These are phyloP conservation scores for Tricholoma flavovirens DNA, from an alignment of 768 basidiomycete genomes.

Conservation along the genomic window DNA sequence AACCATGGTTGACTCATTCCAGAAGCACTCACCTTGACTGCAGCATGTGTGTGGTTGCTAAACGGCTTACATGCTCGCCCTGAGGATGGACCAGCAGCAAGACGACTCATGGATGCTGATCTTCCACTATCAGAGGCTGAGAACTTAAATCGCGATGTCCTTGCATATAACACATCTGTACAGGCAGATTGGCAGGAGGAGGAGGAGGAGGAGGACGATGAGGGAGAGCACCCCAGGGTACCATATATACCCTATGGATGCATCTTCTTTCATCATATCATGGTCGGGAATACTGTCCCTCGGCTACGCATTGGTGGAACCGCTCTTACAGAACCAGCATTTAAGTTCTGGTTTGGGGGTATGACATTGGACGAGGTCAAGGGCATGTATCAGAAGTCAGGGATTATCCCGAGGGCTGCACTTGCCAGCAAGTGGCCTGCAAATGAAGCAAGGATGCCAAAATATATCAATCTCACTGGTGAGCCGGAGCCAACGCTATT, in stretches of 20 bases:
- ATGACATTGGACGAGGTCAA: background rate
- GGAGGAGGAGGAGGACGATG: too few species aligned
- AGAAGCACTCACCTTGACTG: conserved; percentile 8
- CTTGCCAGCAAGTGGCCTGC: background rate
- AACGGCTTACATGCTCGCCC: too few species aligned
- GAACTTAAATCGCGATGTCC: too few species aligned
- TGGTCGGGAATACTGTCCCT: background rate
- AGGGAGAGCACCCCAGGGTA: too few species aligned
- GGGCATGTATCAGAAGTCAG: too few species aligned
- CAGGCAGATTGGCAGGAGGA: too few species aligned
- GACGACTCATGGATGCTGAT: too few species aligned
- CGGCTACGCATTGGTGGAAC: conserved; percentile 1
- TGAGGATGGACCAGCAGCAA: too few species aligned
- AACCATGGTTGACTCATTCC: background rate
- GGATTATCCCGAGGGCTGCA: too few species aligned
- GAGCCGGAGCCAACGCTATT: background rate
- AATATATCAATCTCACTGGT: background rate
- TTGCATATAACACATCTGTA: too few species aligned
- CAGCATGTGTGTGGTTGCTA: conserved; percentile 4
- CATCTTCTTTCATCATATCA: conserved; percentile 8
- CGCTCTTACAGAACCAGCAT: background rate
- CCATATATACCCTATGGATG: conserved; percentile 9
- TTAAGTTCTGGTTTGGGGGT: background rate
- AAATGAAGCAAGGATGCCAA: background rate
- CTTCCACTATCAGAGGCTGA: too few species aligned